Base-by-base conservation (phyloP, 768 basidiomycete genomes). In the Melanogaster broomeanus region DNA sequence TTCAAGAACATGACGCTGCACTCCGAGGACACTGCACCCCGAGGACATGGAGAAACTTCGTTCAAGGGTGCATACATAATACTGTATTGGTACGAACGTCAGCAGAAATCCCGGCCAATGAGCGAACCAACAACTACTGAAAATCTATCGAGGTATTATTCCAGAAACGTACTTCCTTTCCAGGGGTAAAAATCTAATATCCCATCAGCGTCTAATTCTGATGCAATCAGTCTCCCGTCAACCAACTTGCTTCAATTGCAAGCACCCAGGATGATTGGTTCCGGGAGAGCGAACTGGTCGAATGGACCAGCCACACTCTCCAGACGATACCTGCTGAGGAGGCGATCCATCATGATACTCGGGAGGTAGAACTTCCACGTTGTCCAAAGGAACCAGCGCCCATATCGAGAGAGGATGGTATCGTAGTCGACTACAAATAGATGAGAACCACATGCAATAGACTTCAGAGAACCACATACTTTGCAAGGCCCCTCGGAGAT, bases 351-450 rank as follows among this genome's bases (percentile, higher is more conserved):
- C 40, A 70, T 45, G 9, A 76, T 61, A 35, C 76, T 67, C 0
- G 86, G 86, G 18, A 78, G 67, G 61, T 87, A 89, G 59, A 79
- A 88, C 48, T 67, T 66, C 52, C 75, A 71, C 4, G 79, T 79
- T 55, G 87, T 90, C 88, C 88, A 90, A 46, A 90, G 71, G 74
- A 90, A 90, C 61, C 77, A 67, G 35, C 88, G 81, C 21, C 84
- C 77, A 61, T 88, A 79, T 58, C 79, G 78, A 13, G 81, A 74
- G 19, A 77, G 76, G 30, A 78, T 82, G 63, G 79, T 82, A 52
- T 88, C 81, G 61, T 87, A 89, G 66, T 90, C 84, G 42, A 68
- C 86, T 88, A 65, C 45, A 41, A 43, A 49, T 19, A 27, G 1
- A 31, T 27, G 11, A 33, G 28, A 44, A 37, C 44, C 27, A 38